Conservation (phyloP, 2,329 filamentous ascomycete species). For the Mycosphaerella sp. region DNA sequence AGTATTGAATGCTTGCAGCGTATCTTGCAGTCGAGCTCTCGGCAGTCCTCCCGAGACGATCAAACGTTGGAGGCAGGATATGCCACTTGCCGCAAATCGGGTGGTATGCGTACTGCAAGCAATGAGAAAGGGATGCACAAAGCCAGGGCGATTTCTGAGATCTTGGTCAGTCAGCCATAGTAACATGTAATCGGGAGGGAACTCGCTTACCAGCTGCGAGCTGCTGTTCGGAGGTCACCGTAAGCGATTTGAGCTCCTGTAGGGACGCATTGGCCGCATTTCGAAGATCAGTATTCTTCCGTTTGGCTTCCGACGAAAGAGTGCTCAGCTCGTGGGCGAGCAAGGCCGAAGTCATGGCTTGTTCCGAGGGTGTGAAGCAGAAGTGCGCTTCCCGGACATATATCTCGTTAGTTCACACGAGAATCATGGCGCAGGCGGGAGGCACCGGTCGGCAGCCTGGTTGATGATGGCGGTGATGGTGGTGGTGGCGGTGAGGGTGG, state of each 20-base stretch:
- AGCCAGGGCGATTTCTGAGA: slow-evolving; percentile 70
- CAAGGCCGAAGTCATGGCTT: slow-evolving; percentile 29
- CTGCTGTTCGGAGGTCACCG: slow-evolving; percentile 68
- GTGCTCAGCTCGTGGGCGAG: slow-evolving; percentile 30
- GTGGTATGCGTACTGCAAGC: slow-evolving; percentile 85
- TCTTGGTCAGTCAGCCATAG: slow-evolving; percentile 54
- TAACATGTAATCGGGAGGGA: neutral
- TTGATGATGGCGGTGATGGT: too few relatives aligned
- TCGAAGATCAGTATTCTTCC: slow-evolving; percentile 84
- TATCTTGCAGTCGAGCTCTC: slow-evolving; percentile 70
- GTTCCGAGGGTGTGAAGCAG: neutral
- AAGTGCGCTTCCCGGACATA: neutral
- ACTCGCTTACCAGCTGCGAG: slow-evolving; percentile 56
- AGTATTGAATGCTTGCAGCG: slow-evolving; percentile 80
- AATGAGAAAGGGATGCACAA: slow-evolving; percentile 89
- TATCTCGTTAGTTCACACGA: neutral
- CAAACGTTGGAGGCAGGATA: slow-evolving; percentile 70
- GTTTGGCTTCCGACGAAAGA: slow-evolving; percentile 65
- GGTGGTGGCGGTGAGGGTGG: too few relatives aligned
- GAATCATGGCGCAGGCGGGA: neutral
- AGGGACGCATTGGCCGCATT: slow-evolving; percentile 90
- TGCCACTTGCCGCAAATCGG: slow-evolving; percentile 78
- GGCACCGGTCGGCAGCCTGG: neutral
- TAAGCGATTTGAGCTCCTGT: slow-evolving; percentile 74
- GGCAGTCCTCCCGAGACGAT: slow-evolving; percentile 73